These are phyloP conservation scores for Schizochytrium sp. DNA, from an alignment of 108 stramenopile genomes.

Conservation along the genomic window DNA sequence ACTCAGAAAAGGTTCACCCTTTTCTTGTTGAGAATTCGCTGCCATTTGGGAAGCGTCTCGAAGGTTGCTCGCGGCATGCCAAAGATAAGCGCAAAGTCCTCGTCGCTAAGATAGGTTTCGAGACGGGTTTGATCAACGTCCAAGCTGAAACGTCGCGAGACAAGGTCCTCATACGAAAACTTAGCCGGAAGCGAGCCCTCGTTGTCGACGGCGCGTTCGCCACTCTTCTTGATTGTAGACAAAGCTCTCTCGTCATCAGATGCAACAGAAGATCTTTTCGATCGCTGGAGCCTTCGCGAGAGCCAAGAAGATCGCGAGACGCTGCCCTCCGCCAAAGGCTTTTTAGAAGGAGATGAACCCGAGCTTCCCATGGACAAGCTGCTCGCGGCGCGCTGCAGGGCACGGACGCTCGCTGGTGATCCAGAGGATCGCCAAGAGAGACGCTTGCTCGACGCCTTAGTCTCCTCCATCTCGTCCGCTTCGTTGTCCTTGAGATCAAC, in stretches of 20 bases:
- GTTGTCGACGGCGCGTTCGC: too few relatives aligned
- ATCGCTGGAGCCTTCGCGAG: neutral
- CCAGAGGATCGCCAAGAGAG: neutral
- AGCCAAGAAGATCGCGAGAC: neutral
- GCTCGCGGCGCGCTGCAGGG: neutral
- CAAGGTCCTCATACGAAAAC: neutral
- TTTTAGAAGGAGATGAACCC: neutral
- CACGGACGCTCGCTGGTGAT: neutral
- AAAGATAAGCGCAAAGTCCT: neutral
- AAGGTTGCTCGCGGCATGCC: slow-evolving; percentile 10
- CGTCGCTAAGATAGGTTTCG: slow-evolving; percentile 21
- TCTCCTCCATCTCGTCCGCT: too few relatives aligned
- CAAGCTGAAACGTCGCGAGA: neutral
- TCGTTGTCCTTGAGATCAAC: too few relatives aligned
- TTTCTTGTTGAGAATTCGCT: neutral
- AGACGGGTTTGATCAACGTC: neutral
- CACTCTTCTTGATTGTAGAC: too few relatives aligned
- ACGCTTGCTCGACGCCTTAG: too few relatives aligned
- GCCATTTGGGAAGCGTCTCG: neutral
- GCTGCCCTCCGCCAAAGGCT: too few relatives aligned
- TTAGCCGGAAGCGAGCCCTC: too few relatives aligned
- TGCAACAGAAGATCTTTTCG: neutral
- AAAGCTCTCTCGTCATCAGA: too few relatives aligned
- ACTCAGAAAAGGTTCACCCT: neutral
- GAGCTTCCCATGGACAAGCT: neutral